Evolutionary conservation across 176 grass and related monocot species (phyloP).

Genomic region (Avena sativa): DNA sequence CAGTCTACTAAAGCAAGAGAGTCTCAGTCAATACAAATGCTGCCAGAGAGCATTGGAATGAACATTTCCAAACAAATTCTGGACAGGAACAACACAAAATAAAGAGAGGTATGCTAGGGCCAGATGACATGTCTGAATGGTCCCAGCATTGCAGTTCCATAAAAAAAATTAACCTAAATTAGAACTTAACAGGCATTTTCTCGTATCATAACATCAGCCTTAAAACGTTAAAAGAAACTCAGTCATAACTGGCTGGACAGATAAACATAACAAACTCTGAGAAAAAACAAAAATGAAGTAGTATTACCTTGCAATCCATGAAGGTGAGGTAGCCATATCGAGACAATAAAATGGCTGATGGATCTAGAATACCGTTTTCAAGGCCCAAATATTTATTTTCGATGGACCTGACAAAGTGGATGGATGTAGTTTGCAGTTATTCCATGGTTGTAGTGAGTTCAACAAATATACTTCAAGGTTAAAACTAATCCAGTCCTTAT

Average conservation of each 20-base stretch:
- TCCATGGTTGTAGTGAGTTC: constrained; percentile 3
- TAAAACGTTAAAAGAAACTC: neutral
- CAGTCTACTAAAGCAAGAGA: constrained; percentile 61
- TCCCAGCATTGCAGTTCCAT: neutral
- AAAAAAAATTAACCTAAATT: neutral
- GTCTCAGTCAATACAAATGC: constrained; percentile 35
- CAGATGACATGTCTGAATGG: constrained; percentile 21
- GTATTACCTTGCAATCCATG: constrained; percentile 91
- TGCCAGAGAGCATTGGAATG: constrained; percentile 28
- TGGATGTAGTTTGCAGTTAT: neutral
- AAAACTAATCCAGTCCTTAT: neutral
- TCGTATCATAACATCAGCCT: neutral
- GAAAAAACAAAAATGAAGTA: neutral
- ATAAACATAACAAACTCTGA: constrained; percentile 39
- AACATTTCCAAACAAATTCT: constrained; percentile 10
- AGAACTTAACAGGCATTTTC: constrained; percentile 5
- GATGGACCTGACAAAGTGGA: constrained; percentile 62
- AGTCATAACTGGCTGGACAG: neutral
- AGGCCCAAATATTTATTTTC: constrained; percentile 94
- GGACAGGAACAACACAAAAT: constrained; percentile 5
- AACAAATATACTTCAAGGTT: constrained; percentile 25
- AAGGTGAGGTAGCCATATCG: constrained; percentile 84
- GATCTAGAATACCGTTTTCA: constrained; percentile 96
- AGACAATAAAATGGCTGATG: constrained; percentile 89
- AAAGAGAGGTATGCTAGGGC: neutral